Percentiles rank a stretch among this genome's conserved stretches.
Conservation (phyloP, 257 asterid species). For the Jacaranda copaia region DNA sequence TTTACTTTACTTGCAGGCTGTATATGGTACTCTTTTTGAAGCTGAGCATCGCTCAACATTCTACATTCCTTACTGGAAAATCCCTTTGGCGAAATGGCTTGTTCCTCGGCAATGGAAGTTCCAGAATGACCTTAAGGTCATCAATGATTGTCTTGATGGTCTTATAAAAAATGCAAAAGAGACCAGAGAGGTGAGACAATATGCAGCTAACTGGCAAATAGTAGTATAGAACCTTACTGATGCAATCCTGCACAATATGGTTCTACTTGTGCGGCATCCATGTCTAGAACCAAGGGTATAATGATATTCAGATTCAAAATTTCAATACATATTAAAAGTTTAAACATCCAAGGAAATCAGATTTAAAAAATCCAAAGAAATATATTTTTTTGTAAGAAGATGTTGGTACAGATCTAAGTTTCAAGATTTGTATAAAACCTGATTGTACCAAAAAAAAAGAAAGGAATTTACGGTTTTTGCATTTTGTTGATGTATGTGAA, state of each 20-base stretch:
- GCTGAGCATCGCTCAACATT: constrained; percentile 99
- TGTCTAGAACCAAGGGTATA: too few relatives aligned
- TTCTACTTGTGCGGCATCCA: too few relatives aligned
- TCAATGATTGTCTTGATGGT: constrained; percentile 88
- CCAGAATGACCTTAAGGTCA: constrained; percentile 85
- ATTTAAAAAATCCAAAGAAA: background rate
- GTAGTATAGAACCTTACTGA: background rate
- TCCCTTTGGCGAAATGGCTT: constrained; percentile 87
- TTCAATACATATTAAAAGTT: background rate
- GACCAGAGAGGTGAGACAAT: constrained; percentile 79
- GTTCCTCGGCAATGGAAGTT: constrained; percentile 94
- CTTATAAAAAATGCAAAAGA: constrained; percentile 91
- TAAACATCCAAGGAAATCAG: background rate
- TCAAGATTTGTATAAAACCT: too few relatives aligned
- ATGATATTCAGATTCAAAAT: background rate
- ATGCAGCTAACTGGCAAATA: constrained; percentile 26
- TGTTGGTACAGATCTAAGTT: too few relatives aligned
- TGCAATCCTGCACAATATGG: too few relatives aligned
- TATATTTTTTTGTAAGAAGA: too few relatives aligned
- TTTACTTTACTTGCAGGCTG: constrained; percentile 64
- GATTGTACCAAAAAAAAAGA: too few relatives aligned
- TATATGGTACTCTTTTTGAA: constrained; percentile 96
- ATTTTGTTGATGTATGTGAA: too few relatives aligned
- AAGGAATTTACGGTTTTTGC: too few relatives aligned
- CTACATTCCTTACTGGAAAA: constrained; percentile 94